Evolutionary conservation across 1,284 basidiomycete species (phyloP).

Genomic region (Malassezia sympodialis): DNA sequence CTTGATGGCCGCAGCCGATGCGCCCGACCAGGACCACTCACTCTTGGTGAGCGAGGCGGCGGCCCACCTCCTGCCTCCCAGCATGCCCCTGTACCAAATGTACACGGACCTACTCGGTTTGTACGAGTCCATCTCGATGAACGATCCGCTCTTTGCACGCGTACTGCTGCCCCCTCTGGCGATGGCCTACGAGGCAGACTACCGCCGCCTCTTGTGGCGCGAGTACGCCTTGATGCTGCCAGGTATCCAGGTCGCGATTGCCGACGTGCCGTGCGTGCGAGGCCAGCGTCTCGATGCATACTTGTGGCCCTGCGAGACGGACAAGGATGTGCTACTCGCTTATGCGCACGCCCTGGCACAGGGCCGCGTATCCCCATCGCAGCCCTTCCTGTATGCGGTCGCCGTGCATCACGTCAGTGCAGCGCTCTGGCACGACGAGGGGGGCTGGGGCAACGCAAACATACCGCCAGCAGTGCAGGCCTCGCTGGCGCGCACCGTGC

Average conservation of each 20-base stretch:
- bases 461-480: not conserved
- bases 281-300: conserved; percentile 54
- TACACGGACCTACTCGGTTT: conserved; percentile 82
- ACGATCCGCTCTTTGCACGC: conserved; percentile 64
- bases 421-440: conserved; percentile 8
- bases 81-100: conserved; percentile 68
- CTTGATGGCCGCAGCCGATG: conserved; percentile 19
- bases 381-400: conserved; percentile 58
- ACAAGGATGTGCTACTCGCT: conserved; percentile 58
- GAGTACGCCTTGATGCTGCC: conserved; percentile 58
- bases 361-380: conserved; percentile 41
- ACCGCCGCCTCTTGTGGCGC: conserved; percentile 71
- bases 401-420: conserved; percentile 65
- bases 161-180: conserved; percentile 68
- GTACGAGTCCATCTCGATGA: conserved; percentile 82
- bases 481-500: not conserved
- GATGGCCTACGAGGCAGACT: conserved; percentile 69
- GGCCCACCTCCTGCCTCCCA: conserved; percentile 16
- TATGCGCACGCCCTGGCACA: conserved; percentile 49
- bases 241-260: conserved; percentile 21
- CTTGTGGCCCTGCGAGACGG: conserved; percentile 62
- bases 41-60: conserved; percentile 34
- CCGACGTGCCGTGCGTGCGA: conserved; percentile 46
- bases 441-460: not conserved
- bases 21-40: not conserved